Evolutionary conservation across 208 protist species (phyloP).

Genomic region (Trypanosoma congolense): DNA sequence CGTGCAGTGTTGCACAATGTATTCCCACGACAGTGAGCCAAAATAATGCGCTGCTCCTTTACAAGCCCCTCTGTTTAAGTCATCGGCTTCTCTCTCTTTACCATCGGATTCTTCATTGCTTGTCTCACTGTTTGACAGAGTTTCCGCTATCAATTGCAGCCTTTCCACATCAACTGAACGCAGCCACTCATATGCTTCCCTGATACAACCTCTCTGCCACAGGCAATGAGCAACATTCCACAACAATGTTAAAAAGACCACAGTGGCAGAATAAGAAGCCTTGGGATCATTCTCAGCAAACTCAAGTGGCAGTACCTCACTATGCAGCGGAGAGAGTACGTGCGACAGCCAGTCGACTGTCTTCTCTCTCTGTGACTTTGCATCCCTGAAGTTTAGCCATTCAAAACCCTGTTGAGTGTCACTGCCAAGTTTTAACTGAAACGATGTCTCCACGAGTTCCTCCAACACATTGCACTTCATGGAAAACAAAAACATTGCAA

Average conservation of each 20-base stretch:
- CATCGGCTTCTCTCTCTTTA: background rate
- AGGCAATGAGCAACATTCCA: constrained; percentile 52
- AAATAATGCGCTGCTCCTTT: background rate
- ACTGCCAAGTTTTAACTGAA: background rate
- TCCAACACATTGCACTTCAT: constrained; percentile 52
- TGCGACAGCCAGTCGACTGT: constrained; percentile 26
- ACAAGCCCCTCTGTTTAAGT: background rate
- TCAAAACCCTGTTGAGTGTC: background rate
- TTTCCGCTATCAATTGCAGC: background rate
- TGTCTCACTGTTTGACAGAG: background rate
- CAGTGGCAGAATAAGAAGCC: constrained; percentile 21
- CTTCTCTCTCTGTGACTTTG: background rate
- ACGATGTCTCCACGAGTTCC: constrained; percentile 32
- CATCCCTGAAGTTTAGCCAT: background rate
- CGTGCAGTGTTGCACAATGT: background rate
- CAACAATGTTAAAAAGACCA: constrained; percentile 37
- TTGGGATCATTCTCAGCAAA: background rate
- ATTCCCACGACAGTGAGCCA: constrained; percentile 3
- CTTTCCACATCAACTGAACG: constrained; percentile 20
- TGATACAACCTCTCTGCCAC: constrained; percentile 55
- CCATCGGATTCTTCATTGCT: background rate
- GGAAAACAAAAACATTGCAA: constrained; percentile 45
- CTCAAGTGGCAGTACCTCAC: constrained; percentile 35
- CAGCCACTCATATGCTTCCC: constrained; percentile 53
- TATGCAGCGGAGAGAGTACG: constrained; percentile 40